Conservation (phyloP, 345 rosid genomes). For the Psidium guajava region DNA sequence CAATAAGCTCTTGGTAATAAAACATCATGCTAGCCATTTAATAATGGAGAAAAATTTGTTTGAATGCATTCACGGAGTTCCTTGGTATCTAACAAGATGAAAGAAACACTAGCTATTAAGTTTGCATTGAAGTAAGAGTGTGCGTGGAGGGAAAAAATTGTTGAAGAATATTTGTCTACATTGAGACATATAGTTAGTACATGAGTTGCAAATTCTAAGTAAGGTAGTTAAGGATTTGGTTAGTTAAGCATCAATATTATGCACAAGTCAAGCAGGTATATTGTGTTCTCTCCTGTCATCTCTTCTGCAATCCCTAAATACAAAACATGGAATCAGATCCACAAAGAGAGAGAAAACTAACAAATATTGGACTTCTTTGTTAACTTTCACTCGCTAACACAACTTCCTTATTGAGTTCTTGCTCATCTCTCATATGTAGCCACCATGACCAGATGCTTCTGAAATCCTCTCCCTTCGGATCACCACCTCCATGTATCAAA, state of each 20-base stretch:
- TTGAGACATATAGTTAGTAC: background rate
- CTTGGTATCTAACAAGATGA: background rate
- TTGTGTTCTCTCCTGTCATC: background rate
- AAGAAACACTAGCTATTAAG: background rate
- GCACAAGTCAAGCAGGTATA: background rate
- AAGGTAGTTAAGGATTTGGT: background rate
- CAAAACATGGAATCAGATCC: background rate
- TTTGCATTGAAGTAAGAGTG: background rate
- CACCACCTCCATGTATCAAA: background rate
- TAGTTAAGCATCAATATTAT: background rate
- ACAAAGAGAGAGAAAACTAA: background rate
- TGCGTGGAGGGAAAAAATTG: background rate
- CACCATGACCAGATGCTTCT: background rate
- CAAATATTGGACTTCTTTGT: background rate
- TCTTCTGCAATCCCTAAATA: background rate
- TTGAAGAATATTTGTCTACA: background rate
- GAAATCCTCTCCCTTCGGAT: background rate
- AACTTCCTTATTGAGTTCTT: background rate
- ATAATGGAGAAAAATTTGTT: background rate
- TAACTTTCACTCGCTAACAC: background rate
- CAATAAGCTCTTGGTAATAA: background rate
- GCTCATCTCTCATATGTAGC: background rate
- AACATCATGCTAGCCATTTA: background rate
- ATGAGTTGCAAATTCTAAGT: background rate
- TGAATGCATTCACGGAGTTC: background rate